These are phyloP conservation scores for Syncephalastrum monosporum DNA, from an alignment of 371 early-diverging fungal genomes.

Conservation along the genomic window DNA sequence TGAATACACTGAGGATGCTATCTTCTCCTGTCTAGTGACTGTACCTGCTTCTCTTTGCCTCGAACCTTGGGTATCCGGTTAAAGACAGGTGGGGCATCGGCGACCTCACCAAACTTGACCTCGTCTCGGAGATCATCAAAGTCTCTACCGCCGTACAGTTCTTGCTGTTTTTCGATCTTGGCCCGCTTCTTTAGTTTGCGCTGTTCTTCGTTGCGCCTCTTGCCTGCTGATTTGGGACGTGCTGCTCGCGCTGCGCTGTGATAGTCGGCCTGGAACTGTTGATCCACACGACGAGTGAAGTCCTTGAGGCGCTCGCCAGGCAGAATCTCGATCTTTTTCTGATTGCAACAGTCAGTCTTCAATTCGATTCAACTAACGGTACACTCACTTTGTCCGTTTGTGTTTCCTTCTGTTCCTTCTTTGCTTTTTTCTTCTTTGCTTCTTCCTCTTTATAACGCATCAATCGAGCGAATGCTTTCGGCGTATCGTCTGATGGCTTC, in stretches of 20 bases:
- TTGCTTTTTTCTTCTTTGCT: slow-evolving; percentile 33
- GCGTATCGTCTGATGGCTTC: slow-evolving; percentile 28
- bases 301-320: slow-evolving; percentile 48
- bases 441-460: slow-evolving; percentile 36
- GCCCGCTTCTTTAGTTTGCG: slow-evolving; percentile 40
- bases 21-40: not conserved
- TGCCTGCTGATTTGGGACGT: slow-evolving; percentile 33
- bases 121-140: slow-evolving; percentile 54
- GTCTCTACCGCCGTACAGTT: slow-evolving; percentile 43
- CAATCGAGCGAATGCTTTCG: slow-evolving; percentile 41
- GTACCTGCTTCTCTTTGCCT: slow-evolving; percentile 39
- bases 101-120: slow-evolving; percentile 61
- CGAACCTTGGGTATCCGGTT: slow-evolving; percentile 52
- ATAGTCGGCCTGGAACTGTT: slow-evolving; percentile 28
- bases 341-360: slow-evolving; percentile 1
- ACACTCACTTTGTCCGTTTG: slow-evolving; percentile 10
- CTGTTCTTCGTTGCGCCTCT: slow-evolving; percentile 38
- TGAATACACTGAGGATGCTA: not conserved
- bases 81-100: slow-evolving; percentile 53
- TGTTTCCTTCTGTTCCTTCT: slow-evolving; percentile 28
- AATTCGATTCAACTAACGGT: not conserved
- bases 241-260: slow-evolving; percentile 27
- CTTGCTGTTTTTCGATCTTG: slow-evolving; percentile 36
- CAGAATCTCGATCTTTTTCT: slow-evolving; percentile 20
- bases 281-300: slow-evolving; percentile 41